Base-by-base conservation (phyloP, 345 rosid species). In the Punica granatum region DNA sequence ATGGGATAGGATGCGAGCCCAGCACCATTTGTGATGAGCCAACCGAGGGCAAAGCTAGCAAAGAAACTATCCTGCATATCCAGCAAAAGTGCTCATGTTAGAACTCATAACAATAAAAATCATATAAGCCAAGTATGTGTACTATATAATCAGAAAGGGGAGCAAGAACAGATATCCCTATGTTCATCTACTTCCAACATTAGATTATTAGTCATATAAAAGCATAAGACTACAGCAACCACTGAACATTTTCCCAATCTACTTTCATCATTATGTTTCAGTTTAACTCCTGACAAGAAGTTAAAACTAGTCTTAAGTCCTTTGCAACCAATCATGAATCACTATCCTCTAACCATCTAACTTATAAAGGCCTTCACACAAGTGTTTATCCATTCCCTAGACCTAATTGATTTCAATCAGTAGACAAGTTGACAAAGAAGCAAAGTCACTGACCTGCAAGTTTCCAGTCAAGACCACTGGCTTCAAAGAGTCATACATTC, bases 1-100 rank as follows among this genome's bases (percentile, higher is more conserved):
- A 90, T 81, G 7, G 97, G 97, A 75, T 90, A 90, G 15, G 97
- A 86, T 1, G 95, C 92, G 70, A 90, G 87, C 26, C 97, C 95
- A 60, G 95, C 97, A 70, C 95, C 97, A 9, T 85, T 86, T 34
- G 97, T 90, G 74, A 90, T 88, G 72, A 85, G 84, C 97, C 97
- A 90, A 36, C 97, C 97, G 16, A 90, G 82, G 13, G 86, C 85
- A 69, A 90, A 90, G 77, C 97, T 90, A 68, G 97, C 97, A 42
- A 90, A 77, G 81, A 88, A 90, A 68, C 85, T 88, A 84, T 88
- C 95, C 95, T 90, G 88, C 23, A 85, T 35, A 74, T 4, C 70
- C 51, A 36, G 19, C 70, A 62, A 54, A 60, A 71, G 37, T 48
- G 30, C 44, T 28, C 7, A 54, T 31, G 58, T 63, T 14, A 60